Percentiles rank a stretch among this genome's conserved stretches.
These are phyloP conservation scores for Benincasa hispida DNA, from an alignment of 306 rosid species.

Conservation along the genomic window DNA sequence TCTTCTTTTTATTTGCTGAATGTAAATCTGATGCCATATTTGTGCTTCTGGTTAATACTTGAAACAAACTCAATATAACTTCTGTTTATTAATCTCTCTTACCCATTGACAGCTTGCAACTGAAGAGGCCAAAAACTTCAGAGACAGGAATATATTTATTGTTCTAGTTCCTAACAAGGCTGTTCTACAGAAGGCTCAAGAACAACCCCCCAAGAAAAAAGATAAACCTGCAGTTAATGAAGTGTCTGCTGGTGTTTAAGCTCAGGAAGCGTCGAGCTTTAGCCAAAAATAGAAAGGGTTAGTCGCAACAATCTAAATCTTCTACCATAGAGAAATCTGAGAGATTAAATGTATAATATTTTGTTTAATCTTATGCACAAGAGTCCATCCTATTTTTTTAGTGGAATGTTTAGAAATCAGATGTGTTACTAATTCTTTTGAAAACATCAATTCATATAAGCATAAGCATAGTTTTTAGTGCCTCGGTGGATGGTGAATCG, in stretches of 20 bases:
- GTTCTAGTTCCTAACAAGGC: slow-evolving; percentile 75
- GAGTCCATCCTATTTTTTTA: slow-evolving; percentile 7
- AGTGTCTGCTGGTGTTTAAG: slow-evolving; percentile 62
- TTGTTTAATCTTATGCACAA: slow-evolving; percentile 13
- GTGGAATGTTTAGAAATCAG: background rate
- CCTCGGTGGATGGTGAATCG: background rate
- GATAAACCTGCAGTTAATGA: slow-evolving; percentile 44
- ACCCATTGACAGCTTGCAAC: slow-evolving; percentile 51
- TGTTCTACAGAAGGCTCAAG: slow-evolving; percentile 55
- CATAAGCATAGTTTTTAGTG: background rate
- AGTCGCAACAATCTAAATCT: slow-evolving; percentile 18
- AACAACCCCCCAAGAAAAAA: slow-evolving; percentile 56
- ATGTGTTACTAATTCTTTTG: background rate
- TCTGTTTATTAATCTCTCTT: slow-evolving; percentile 6
- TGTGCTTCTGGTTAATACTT: background rate
- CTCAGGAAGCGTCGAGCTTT: slow-evolving; percentile 20
- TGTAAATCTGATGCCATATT: background rate
- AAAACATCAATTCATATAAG: background rate
- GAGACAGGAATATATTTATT: slow-evolving; percentile 67
- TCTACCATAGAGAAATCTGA: slow-evolving; percentile 17
- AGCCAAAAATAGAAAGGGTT: slow-evolving; percentile 14
- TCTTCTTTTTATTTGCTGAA: background rate
- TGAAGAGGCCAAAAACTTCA: slow-evolving; percentile 74
- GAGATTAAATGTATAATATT: slow-evolving; percentile 12
- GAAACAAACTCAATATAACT: background rate